Evolutionary conservation across 2,329 filamentous ascomycete species (phyloP), one percentile per base, ranked within the genome.

Genomic region (Ciborinia camelliae): DNA sequence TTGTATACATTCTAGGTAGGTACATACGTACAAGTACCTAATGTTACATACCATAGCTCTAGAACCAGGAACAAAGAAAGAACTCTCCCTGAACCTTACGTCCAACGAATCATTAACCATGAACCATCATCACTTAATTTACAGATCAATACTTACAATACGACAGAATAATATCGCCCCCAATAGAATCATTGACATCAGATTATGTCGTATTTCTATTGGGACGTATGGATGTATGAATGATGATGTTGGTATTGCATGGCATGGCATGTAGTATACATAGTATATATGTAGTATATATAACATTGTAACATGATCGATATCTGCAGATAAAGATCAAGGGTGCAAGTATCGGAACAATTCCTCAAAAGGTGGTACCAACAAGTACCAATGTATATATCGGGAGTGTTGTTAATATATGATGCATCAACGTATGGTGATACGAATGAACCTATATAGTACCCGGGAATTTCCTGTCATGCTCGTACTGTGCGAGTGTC

Each of bases 321-420:
- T 58, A 58, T 58, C 45, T 58, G 39, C 54, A 58, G 41, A 47
- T 23, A 26, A 23, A 23, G 54, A 58, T 45, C 54, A 45, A 41
- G 54, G 41, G 41, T 20, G 5, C 54, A 45, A 35, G 54, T 32
- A 47, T 58, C 54, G 54, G 41, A 47, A 26, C 4, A 26, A 58
- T 58, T 23, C 39, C n/a, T 2, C 10, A 45, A 6, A 6, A 45
- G 10, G 23, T 28, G 2, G 8, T 41, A 55, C 35, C n/a, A n/a
- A n/a, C n/a, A n/a, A 10, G 20, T 12, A 41, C 15, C 4, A 14
- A 15, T 41, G 14, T 39, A 10, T 20, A 43, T 18, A 58, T 47
- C 39, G 20, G 39, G 28, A 45, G 6, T 45, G n/a, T 58, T 6
- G 54, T 45, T 30, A 32, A 45, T 23, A 58, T 58, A 39, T 58